Evolutionary conservation across 306 rosid genomes (phyloP).

Genomic region (Quercus berberidifolia): DNA sequence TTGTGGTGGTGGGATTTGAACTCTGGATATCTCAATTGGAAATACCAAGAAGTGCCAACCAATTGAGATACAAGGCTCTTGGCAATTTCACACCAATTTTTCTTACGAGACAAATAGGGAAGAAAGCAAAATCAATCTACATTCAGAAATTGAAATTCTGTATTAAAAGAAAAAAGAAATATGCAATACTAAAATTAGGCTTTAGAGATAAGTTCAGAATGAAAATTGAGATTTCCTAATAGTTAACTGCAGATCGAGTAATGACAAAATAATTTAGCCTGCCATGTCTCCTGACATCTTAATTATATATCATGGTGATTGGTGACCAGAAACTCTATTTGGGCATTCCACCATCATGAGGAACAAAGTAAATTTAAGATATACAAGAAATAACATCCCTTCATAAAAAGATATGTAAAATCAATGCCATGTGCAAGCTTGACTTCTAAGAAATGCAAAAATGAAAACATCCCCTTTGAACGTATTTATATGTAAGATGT

Average conservation of each 20-base stretch:
- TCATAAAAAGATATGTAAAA: not conserved
- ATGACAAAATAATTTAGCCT: conserved; percentile 6
- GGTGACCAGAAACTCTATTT: not conserved
- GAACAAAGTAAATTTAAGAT: not conserved
- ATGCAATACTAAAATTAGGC: not conserved
- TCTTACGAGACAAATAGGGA: conserved; percentile 3
- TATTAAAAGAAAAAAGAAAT: not conserved
- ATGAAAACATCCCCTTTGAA: not conserved
- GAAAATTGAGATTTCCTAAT: not conserved
- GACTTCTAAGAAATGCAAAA: not conserved
- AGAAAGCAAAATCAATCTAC: not conserved
- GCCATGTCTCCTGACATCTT: not conserved
- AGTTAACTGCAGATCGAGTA: not conserved
- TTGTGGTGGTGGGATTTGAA: no score
- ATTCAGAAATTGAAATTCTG: conserved; percentile 11
- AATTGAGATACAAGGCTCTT: no score
- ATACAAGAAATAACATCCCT: not conserved
- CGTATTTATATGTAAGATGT: not conserved
- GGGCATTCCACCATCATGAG: not conserved
- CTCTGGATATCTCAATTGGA: no score
- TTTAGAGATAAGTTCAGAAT: not conserved
- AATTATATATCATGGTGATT: not conserved
- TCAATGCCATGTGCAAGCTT: no score
- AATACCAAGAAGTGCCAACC: no score
- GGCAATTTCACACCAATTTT: conserved; percentile 10